Conservation (phyloP, 2,329 filamentous ascomycete species). For the Thelonectria olida region DNA sequence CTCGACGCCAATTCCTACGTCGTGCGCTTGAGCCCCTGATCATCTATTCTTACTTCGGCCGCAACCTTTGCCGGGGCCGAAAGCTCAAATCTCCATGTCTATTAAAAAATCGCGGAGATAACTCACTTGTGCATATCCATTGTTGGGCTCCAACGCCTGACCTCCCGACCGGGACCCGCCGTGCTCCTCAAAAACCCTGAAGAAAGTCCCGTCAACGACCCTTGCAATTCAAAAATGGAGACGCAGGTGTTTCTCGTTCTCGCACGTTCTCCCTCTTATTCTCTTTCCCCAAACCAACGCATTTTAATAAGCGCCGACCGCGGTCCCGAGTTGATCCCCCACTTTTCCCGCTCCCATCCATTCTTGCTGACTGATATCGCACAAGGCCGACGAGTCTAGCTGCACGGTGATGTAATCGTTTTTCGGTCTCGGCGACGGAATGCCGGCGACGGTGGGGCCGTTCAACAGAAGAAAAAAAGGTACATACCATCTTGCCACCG, state of each 20-base stretch:
- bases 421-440: constrained; percentile 27
- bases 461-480: background rate
- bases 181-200: background rate
- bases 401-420: constrained; percentile 38
- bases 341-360: no score
- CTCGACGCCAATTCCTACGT: background rate
- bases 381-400: background rate
- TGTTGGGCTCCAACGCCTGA: constrained; percentile 31
- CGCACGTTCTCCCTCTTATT: background rate
- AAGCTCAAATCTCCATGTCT: background rate
- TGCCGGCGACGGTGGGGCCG: background rate
- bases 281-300: background rate
- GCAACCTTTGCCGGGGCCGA: constrained; percentile 28
- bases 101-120: background rate
- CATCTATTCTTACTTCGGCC: constrained; percentile 17
- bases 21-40: background rate
- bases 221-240: background rate
- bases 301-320: constrained; percentile 25
- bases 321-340: constrained; percentile 15
- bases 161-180: background rate
- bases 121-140: constrained; percentile 20
- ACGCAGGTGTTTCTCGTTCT: background rate
- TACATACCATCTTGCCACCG: background rate
- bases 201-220: background rate
- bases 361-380: background rate